Conservation (phyloP, 2,329 filamentous ascomycete species). For the Cladosporium sp. region DNA sequence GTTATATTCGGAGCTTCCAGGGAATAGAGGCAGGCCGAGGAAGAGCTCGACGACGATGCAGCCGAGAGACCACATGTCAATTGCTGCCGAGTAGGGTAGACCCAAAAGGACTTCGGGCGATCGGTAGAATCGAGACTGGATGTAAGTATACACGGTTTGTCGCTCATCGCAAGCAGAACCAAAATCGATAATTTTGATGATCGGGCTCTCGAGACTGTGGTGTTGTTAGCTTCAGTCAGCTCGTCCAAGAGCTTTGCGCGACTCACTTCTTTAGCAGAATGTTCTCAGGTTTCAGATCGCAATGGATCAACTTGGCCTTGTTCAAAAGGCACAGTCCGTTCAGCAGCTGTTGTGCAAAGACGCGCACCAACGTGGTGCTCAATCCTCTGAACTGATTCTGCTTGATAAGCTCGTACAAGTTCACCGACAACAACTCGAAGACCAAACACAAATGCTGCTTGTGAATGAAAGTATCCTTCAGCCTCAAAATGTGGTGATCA, state of each 20-base stretch:
- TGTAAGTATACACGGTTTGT: constrained; percentile 98
- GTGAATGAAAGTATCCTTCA: constrained; percentile 98
- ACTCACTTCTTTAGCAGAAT: constrained; percentile 87
- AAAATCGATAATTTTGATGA: constrained; percentile 99
- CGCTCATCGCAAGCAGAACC: constrained; percentile 97
- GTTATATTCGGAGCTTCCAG: constrained; percentile 97
- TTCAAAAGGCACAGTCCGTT: constrained; percentile 89
- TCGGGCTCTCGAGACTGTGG: constrained; percentile 79
- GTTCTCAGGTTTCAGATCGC: constrained; percentile 96
- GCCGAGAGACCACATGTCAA: constrained; percentile 99
- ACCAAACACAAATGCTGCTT: constrained; percentile 93
- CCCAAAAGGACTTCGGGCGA: constrained; percentile 95
- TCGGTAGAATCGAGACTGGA: constrained; percentile 95
- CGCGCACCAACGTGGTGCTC: constrained; percentile 92
- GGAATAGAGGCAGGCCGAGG: constrained; percentile 87
- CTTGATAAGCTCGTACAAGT: constrained; percentile 97
- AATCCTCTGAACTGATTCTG: constrained; percentile 98
- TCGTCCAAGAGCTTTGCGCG: neutral
- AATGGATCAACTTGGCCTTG: constrained; percentile 95
- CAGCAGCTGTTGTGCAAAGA: constrained; percentile 94
- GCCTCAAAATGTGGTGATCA: constrained; percentile 86
- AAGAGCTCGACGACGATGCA: constrained; percentile 98
- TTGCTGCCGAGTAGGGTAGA: constrained; percentile 93
- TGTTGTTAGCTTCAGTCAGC: constrained; percentile 10
- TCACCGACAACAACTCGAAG: constrained; percentile 94